phyloP scores from a whole-genome alignment of 768 basidiomycete genomes.

The Suillus decipiens region DNA sequence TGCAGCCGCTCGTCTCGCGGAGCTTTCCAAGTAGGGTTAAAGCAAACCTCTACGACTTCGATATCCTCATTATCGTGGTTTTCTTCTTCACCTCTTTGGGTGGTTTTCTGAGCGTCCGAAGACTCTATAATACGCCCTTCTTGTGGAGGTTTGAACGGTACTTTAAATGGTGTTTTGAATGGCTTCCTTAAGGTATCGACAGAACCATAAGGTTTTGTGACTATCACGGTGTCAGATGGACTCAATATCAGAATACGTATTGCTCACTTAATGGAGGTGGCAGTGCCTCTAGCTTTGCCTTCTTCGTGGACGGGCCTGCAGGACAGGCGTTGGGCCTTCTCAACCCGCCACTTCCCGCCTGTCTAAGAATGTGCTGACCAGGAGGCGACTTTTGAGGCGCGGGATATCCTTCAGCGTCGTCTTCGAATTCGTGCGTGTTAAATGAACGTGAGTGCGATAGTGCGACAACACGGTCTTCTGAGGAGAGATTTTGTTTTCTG shows the following conservation, averaged over 20 bases:
- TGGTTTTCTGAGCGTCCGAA: neutral
- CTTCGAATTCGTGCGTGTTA: neutral
- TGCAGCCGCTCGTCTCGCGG: neutral
- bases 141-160: constrained; percentile 34
- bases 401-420: neutral
- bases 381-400: constrained; percentile 1
- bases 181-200: constrained; percentile 47
- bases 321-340: constrained; percentile 22
- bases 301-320: constrained; percentile 23
- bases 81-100: neutral
- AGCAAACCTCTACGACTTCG: constrained; percentile 7
- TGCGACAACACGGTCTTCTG: constrained; percentile 34
- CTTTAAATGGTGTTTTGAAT: constrained; percentile 46
- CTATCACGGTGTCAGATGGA: constrained; percentile 25
- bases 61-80: neutral
- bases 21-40: constrained; percentile 14
- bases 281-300: constrained; percentile 21
- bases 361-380: neutral
- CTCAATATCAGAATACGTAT: neutral
- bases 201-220: constrained; percentile 50
- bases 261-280: constrained; percentile 27
- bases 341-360: constrained; percentile 18
- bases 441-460: constrained; percentile 17
- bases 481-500: constrained; percentile 52
- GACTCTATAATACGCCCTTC: neutral